Percentiles rank a stretch among this genome's conserved stretches.
Evolutionary conservation across 169 alveolate genomes (phyloP).

Genomic region (Cryptosporidium canis): DNA sequence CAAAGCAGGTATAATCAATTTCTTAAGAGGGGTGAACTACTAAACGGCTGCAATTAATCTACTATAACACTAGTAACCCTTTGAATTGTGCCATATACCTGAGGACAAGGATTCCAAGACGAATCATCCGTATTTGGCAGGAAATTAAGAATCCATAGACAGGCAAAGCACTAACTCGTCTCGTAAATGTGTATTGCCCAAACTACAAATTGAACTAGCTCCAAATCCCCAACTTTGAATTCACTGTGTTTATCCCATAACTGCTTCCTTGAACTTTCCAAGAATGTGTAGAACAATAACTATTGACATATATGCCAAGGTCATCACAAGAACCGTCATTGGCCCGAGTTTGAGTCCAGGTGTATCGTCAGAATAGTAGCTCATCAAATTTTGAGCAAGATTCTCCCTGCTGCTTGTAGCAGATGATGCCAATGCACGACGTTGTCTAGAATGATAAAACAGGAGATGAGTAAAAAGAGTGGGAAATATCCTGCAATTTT

Average conservation of each 20-base stretch:
- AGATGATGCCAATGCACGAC: slow-evolving; percentile 68
- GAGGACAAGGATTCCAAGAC: neutral
- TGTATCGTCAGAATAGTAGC: slow-evolving; percentile 70
- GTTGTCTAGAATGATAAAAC: slow-evolving; percentile 7
- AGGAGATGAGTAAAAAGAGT: neutral
- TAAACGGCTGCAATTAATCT: neutral
- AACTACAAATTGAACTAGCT: neutral
- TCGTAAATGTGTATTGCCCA: neutral
- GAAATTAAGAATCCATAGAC: neutral
- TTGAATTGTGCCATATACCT: neutral
- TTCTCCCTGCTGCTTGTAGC: slow-evolving; percentile 31
- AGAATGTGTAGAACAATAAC: slow-evolving; percentile 72
- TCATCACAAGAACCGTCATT: slow-evolving; percentile 72
- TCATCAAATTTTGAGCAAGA: slow-evolving; percentile 55
- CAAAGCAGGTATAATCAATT: neutral
- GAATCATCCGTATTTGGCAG: neutral
- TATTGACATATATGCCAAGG: slow-evolving; percentile 73
- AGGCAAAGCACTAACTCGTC: neutral
- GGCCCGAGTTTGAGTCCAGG: slow-evolving; percentile 76
- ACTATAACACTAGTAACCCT: too few relatives aligned
- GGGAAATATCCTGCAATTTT: neutral
- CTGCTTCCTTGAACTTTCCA: slow-evolving; percentile 68
- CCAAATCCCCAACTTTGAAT: neutral
- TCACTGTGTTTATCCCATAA: slow-evolving; percentile 11
- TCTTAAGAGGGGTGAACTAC: neutral